Conservation (phyloP, 768 basidiomycete species). For the Tremella yokohamensis region DNA sequence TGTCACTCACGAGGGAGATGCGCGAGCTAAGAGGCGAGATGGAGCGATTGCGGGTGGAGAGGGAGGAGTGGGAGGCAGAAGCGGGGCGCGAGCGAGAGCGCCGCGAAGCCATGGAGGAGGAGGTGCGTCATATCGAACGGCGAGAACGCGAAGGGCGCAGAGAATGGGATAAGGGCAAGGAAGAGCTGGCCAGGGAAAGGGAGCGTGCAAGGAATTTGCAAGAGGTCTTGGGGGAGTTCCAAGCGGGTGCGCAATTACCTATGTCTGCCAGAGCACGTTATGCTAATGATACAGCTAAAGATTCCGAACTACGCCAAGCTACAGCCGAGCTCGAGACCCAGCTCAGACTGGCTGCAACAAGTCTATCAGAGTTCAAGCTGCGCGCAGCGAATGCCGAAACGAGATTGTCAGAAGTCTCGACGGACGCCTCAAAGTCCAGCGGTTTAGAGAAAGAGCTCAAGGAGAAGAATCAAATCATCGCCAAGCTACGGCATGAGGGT, state of each 20-base stretch:
- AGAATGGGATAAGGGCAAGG: slow-evolving; percentile 58
- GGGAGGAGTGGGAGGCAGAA: slow-evolving; percentile 67
- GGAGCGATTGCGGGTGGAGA: slow-evolving; percentile 77
- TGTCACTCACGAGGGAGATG: slow-evolving; percentile 60
- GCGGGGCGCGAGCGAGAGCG: slow-evolving; percentile 65
- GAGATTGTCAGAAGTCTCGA: slow-evolving; percentile 68
- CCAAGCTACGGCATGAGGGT: slow-evolving; percentile 94
- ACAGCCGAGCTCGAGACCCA: slow-evolving; percentile 77
- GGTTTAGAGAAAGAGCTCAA: slow-evolving; percentile 85
- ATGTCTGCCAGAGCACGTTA: slow-evolving; percentile 4
- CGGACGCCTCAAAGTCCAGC: slow-evolving; percentile 63
- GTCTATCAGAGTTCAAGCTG: slow-evolving; percentile 84
- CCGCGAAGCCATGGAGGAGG: slow-evolving; percentile 66
- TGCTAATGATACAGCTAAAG: slow-evolving; percentile 63
- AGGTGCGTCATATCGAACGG: slow-evolving; percentile 59
- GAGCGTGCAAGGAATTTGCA: slow-evolving; percentile 80
- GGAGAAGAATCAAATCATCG: slow-evolving; percentile 92
- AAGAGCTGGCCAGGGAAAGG: slow-evolving; percentile 57
- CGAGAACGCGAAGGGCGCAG: slow-evolving; percentile 64
- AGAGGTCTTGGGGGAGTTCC: slow-evolving; percentile 91
- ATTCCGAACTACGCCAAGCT: slow-evolving; percentile 80
- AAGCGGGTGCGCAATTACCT: slow-evolving; percentile 63
- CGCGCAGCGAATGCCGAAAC: slow-evolving; percentile 85
- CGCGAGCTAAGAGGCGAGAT: slow-evolving; percentile 79
- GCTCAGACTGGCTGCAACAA: slow-evolving; percentile 65